These are phyloP conservation scores for Aspergillus hiratsukae DNA, from an alignment of 2,329 filamentous ascomycete genomes.

Conservation along the genomic window DNA sequence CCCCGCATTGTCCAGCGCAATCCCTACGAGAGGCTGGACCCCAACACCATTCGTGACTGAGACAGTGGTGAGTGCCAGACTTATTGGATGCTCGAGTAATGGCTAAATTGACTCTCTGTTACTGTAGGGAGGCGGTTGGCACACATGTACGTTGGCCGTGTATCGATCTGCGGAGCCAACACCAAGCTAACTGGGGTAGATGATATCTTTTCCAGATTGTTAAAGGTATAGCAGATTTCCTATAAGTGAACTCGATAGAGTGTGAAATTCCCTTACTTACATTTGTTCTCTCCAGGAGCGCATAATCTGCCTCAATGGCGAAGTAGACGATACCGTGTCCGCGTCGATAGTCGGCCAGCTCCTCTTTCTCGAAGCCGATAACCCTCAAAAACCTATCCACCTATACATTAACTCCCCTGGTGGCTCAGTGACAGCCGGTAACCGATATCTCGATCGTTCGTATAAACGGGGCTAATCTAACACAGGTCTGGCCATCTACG, in stretches of 20 bases:
- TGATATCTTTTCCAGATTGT: conserved; percentile 75
- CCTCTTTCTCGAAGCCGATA: conserved; percentile 95
- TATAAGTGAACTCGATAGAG: conserved; percentile 4
- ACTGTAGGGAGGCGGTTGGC: conserved; percentile 66
- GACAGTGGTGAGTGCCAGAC: conserved; percentile 47
- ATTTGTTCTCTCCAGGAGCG: conserved; percentile 61
- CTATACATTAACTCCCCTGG: conserved; percentile 98
- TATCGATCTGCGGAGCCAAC: neutral
- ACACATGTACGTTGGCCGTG: conserved; percentile 58
- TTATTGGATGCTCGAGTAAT: neutral
- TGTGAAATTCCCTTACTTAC: neutral
- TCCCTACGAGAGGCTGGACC: conserved; percentile 41
- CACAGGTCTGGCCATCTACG: conserved; percentile 74
- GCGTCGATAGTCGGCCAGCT: conserved; percentile 95
- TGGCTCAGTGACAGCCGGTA: conserved; percentile 79
- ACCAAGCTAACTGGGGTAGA: conserved; percentile 44
- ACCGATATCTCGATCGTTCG: neutral
- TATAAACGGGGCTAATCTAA: neutral
- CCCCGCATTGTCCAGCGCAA: conserved; percentile 20
- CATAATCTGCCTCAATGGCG: conserved; percentile 88
- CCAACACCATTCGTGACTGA: conserved; percentile 54
- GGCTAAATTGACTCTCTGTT: conserved; percentile 16
- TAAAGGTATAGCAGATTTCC: conserved; percentile 56
- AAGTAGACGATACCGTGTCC: conserved; percentile 83
- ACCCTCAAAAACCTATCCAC: conserved; percentile 88